These are phyloP conservation scores for Perilla frutescens DNA, from an alignment of 257 asterid species.

Conservation along the genomic window DNA sequence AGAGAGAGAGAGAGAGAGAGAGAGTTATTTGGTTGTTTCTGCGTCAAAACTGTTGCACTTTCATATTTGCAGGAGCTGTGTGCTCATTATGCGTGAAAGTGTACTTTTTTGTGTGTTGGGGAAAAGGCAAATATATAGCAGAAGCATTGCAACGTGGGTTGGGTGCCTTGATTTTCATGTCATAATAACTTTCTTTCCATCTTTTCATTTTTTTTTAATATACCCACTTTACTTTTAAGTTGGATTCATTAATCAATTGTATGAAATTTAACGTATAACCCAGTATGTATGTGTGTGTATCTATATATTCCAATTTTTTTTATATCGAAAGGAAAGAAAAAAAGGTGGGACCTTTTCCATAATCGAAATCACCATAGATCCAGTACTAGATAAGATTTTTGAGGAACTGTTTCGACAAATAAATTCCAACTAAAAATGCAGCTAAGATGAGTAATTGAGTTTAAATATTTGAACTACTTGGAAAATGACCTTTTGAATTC, in stretches of 20 bases:
- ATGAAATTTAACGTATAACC: too few relatives aligned
- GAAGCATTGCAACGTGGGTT: background rate
- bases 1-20: slow-evolving; percentile 47
- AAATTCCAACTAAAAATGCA: slow-evolving; percentile 38
- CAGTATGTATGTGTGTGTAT: too few relatives aligned
- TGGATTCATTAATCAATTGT: too few relatives aligned
- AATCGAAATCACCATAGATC: background rate
- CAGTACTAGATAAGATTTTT: background rate
- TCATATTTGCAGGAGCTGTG: slow-evolving; percentile 35
- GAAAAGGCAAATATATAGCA: slow-evolving; percentile 16
- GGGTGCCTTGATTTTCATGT: too few relatives aligned
- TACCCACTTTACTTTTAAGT: too few relatives aligned
- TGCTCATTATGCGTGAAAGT: slow-evolving; percentile 25
- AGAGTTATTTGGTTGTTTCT: slow-evolving; percentile 28
- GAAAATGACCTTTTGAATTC: slow-evolving; percentile 30
- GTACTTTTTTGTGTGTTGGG: slow-evolving; percentile 8
- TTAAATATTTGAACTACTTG: slow-evolving; percentile 34
- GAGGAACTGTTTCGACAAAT: background rate
- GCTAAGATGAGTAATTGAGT: slow-evolving; percentile 29
- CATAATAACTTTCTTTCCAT: too few relatives aligned
- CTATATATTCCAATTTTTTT: too few relatives aligned
- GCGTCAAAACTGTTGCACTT: slow-evolving; percentile 37
- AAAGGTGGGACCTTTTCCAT: too few relatives aligned
- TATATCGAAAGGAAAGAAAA: too few relatives aligned
- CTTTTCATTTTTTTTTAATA: too few relatives aligned